A percentile compares a stretch with the other conserved stretches of the same genome.
These are phyloP conservation scores for Neohortaea acidophila DNA, from an alignment of 495 filamentous ascomycete species.

Conservation along the genomic window DNA sequence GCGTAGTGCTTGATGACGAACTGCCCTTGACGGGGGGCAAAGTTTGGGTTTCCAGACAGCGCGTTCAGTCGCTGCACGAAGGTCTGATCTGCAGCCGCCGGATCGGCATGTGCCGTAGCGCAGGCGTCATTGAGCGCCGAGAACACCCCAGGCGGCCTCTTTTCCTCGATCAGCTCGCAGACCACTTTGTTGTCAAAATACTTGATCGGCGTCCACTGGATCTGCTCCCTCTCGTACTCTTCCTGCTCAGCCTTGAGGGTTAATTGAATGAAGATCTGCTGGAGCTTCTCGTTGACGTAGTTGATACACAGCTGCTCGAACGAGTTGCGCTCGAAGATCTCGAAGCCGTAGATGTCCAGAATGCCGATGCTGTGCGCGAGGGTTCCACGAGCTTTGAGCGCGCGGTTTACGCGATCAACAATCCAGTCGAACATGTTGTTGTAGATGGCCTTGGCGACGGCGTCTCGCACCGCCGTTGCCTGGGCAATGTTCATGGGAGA, in stretches of 20 bases:
- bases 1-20: constrained; percentile 99
- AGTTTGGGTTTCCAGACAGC: constrained; percentile 73
- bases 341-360: constrained; percentile 98
- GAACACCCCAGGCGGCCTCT: constrained; percentile 83
- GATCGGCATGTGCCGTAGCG: constrained; percentile 90
- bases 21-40: constrained; percentile 81
- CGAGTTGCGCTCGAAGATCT: constrained; percentile 98
- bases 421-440: constrained; percentile 99
- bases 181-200: constrained; percentile 99
- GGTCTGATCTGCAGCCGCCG: constrained; percentile 82
- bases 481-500: constrained; percentile 83
- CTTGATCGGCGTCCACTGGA: constrained; percentile 96
- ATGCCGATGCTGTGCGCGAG: constrained; percentile 83
- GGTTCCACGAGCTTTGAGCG: constrained; percentile 61
- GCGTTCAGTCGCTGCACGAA: constrained; percentile 86
- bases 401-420: constrained; percentile 79
- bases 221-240: constrained; percentile 91
- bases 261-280: constrained; percentile 98
- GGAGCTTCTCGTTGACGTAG: constrained; percentile 98
- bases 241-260: constrained; percentile 96
- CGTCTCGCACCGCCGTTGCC: constrained; percentile 85
- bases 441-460: constrained; percentile 86
- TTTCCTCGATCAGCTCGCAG: constrained; percentile 90
- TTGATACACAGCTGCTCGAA: constrained; percentile 99
- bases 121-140: constrained; percentile 95